Evolutionary conservation across 305 asterid species (phyloP), one percentile per base, ranked within the genome.

Genomic region (Solanum hybrid): DNA sequence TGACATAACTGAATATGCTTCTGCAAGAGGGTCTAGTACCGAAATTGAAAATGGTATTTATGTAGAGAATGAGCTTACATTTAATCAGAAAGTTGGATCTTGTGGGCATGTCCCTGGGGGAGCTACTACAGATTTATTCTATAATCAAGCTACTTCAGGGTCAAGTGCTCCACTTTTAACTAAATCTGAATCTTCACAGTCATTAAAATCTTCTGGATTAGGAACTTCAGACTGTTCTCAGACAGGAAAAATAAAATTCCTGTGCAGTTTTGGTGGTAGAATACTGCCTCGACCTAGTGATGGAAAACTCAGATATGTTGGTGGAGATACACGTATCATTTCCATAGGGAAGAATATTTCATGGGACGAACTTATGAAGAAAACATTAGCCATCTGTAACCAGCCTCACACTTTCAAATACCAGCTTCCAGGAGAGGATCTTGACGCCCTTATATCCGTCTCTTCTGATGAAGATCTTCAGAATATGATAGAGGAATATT

Each of bases 381-480:
- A 92, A 91, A 92, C 93, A 45, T 73, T 90, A 4, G 94, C 91
- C 89, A 88, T 93, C 38, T 94, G 92, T 89, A 81, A 90, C 81
- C 93, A 89, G 90, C 93, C 94, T 87, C 93, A 94, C 91, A 78
- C 93, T 12, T 91, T 94, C 72, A 94, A 94, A 89, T 94, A 94
- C 91, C 97, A 94, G 93, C 97, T 95, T 91, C 95, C 94, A 22
- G 96, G 95, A 78, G 96, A 94, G 94, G 96, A 95, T 90, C 93
- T 94, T 89, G 95, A 95, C 79, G 94, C 97, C 88, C 95, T 93
- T 82, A 94, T 95, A 93, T 94, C 97, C n/a, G 95, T 95, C 86
- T 94, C 95, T 89, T 95, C 94, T n/a, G 92, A 95, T 75, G 96
- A 95, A 91, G 96, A 93, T 90, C 93, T 94, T 88, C 96, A 92